Conservation (phyloP, 139 green algal species). For the Asterochloris erici region DNA sequence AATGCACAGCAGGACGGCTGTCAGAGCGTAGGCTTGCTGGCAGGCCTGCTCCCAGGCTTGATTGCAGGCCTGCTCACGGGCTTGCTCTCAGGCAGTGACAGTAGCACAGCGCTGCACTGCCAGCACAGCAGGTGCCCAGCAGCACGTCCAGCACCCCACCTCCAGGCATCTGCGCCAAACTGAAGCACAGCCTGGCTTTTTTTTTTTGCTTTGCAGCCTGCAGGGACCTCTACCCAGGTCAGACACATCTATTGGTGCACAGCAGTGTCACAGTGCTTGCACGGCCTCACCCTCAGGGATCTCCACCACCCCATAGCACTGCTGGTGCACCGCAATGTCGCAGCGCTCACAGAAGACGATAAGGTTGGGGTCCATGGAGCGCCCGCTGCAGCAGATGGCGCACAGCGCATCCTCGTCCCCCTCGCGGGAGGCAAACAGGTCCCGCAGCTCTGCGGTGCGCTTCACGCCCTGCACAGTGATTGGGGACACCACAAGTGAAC, state of each 20-base stretch:
- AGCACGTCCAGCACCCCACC: too few species aligned
- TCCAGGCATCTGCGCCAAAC: too few species aligned
- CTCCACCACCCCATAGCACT: conserved; percentile 71
- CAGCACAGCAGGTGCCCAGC: too few species aligned
- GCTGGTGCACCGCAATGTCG: conserved; percentile 88
- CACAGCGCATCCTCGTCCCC: conserved; percentile 85
- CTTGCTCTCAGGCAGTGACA: too few species aligned
- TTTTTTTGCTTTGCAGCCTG: too few species aligned
- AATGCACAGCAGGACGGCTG: too few species aligned
- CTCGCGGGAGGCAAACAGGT: conserved; percentile 32
- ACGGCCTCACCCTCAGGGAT: conserved; percentile 44
- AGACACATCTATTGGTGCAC: not conserved
- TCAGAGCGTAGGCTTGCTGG: too few species aligned
- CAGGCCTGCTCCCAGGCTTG: too few species aligned
- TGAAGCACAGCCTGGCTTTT: too few species aligned
- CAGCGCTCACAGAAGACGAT: conserved; percentile 94
- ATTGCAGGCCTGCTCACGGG: too few species aligned
- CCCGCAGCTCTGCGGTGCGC: conserved; percentile 12
- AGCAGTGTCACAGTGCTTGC: not conserved
- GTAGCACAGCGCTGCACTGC: too few species aligned
- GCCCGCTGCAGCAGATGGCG: conserved; percentile 78
- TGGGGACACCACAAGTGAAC: too few species aligned
- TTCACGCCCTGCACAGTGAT: not conserved
- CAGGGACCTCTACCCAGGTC: not conserved
- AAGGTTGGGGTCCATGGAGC: conserved; percentile 66